phyloP scores from a whole-genome alignment of 2,329 filamentous ascomycete species.

The Penicillium occitanis region DNA sequence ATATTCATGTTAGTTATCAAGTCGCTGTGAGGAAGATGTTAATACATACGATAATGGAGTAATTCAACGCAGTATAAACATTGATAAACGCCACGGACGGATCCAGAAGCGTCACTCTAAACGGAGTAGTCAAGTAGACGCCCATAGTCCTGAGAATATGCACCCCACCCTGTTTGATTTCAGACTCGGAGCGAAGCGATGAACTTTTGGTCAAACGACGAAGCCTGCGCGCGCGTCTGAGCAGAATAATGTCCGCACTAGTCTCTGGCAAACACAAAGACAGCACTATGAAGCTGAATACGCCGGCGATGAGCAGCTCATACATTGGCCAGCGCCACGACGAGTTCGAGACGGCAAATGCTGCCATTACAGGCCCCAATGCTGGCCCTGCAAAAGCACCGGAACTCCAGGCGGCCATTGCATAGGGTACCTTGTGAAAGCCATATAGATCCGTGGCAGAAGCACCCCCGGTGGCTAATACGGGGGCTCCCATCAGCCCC shows the following conservation, averaged over 20 bases:
- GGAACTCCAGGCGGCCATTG: constrained; percentile 60
- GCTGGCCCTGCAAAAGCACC: constrained; percentile 52
- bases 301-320: constrained; percentile 63
- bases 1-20: no score
- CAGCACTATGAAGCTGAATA: constrained; percentile 60
- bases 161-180: constrained; percentile 57
- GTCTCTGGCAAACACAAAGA: constrained; percentile 67
- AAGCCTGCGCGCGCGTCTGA: constrained; percentile 61
- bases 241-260: constrained; percentile 59
- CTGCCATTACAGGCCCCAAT: constrained; percentile 62
- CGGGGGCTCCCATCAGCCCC: constrained; percentile 58
- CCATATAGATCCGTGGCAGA: not conserved
- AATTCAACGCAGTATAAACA: constrained; percentile 55
- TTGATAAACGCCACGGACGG: not conserved
- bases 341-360: constrained; percentile 55
- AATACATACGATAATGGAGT: constrained; percentile 31
- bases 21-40: no score
- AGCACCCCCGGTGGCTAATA: constrained; percentile 52
- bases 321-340: constrained; percentile 60
- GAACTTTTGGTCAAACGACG: constrained; percentile 56
- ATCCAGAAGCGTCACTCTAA: not conserved
- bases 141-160: constrained; percentile 43
- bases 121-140: constrained; percentile 22
- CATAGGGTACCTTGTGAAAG: constrained; percentile 52
- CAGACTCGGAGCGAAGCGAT: constrained; percentile 40